Base-by-base conservation (phyloP, 1,139 yeast genomes). In the Scheffersomyces insectosa region DNA sequence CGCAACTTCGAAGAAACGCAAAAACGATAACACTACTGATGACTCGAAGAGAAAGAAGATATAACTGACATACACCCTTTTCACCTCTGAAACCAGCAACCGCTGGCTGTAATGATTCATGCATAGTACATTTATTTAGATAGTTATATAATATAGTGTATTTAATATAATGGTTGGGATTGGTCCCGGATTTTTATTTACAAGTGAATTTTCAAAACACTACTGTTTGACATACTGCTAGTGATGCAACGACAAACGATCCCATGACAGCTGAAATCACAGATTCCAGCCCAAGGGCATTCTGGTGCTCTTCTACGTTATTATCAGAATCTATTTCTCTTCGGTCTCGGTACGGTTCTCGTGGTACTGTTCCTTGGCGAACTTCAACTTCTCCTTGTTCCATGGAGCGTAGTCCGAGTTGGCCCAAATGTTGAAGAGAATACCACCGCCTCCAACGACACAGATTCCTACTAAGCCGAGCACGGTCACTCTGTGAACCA, bases 381-480 rank as follows among this genome's bases (percentile, higher is more conserved):
- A 74, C 37, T 60, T 65, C 54, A 71, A 67, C 60, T 74, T 74
- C 42, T 69, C 48, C 49, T 64, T 63, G 59, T 74, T 74, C 72
- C 68, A 67, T 38, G 57, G 63, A 39, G 78, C 75, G 50, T 57
- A 73, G 52, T 74, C 79, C 16, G 64, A 59, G 60, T 61, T 61
- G 49, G 62, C 62, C 50, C 56, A 61, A 25, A 61, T 43, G 49
- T 61, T 61, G 54, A 59, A 60, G 11, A 54, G 27, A 33, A 59
- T 52, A 40, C 61, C 51, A 36, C 63, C 65, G 28, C 43, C 43
- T 13, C 78, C 79, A 42, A 70, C 65, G 40, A 69, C 67, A 52
- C 72, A 68, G 52, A 73, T 66, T 3, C 65, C 66, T 31, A 60
- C 56, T 40, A 61, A 55, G 5, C 63, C 59, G 32, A 59, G 58